Conservation (phyloP, 345 rosid genomes). For the Brassica incana region DNA sequence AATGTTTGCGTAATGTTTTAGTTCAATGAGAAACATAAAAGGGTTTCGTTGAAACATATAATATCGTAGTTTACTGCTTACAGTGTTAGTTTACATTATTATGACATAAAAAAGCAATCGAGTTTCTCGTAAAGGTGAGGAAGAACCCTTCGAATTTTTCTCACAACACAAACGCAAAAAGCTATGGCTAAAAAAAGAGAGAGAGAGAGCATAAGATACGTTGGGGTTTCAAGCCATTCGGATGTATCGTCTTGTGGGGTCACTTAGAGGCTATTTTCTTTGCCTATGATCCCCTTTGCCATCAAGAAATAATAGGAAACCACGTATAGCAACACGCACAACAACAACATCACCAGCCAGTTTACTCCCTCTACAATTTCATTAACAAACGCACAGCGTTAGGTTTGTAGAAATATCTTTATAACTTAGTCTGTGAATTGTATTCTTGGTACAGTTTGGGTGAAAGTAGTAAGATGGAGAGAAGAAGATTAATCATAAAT, state of each 20-base stretch:
- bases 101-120: conserved; percentile 12
- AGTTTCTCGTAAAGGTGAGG: conserved; percentile 12
- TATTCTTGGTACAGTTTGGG: conserved; percentile 2
- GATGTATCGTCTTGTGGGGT: neutral
- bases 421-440: neutral
- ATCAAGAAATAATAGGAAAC: conserved; percentile 27
- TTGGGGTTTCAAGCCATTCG: conserved; percentile 10
- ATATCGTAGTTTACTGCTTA: neutral
- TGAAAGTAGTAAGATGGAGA: neutral
- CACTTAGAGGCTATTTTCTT: neutral
- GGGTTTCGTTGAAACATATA: neutral
- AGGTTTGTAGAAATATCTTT: neutral
- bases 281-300: conserved; percentile 25
- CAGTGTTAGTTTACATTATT: conserved; percentile 16
- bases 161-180: neutral
- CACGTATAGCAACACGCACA: conserved; percentile 26
- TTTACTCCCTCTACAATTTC: conserved; percentile 35
- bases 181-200: neutral
- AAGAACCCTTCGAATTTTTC: neutral
- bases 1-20: neutral
- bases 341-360: conserved; percentile 4
- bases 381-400: conserved; percentile 7
- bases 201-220: neutral
- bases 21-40: neutral
- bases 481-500: neutral